A percentile compares a stretch with the other conserved stretches of the same genome.
Evolutionary conservation across 2,329 filamentous ascomycete species (phyloP).

Genomic region (Fusarium armeniacum): DNA sequence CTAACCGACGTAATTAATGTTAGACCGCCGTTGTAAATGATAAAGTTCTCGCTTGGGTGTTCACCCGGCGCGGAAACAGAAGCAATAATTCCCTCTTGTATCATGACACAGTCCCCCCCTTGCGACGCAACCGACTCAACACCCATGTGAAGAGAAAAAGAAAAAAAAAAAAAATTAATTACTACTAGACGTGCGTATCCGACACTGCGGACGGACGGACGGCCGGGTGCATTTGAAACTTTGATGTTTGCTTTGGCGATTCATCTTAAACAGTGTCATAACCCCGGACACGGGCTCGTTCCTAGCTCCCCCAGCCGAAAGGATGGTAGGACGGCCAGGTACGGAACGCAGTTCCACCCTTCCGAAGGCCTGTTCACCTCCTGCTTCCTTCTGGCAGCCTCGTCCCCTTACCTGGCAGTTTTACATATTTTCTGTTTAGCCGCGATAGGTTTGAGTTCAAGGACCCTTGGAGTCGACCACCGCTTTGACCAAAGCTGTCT

Average conservation of each 20-base stretch:
- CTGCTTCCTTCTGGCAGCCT: slow-evolving; percentile 5
- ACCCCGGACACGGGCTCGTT: slow-evolving; percentile 26
- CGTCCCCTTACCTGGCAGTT: slow-evolving; percentile 3
- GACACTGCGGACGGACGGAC: slow-evolving; percentile 17
- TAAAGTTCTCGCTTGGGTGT: slow-evolving; percentile 22
- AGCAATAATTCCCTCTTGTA: slow-evolving; percentile 14
- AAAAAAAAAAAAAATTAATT: slow-evolving; percentile 8
- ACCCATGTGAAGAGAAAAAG: slow-evolving; percentile 8
- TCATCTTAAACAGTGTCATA: slow-evolving; percentile 21
- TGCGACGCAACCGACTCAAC: slow-evolving; percentile 20
- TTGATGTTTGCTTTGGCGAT: slow-evolving; percentile 35
- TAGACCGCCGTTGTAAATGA: slow-evolving; percentile 4
- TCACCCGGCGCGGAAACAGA: slow-evolving; percentile 12
- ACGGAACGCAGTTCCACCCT: slow-evolving; percentile 33
- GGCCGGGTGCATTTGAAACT: slow-evolving; percentile 36
- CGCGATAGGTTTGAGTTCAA: slow-evolving; percentile 29
- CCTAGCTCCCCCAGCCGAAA: slow-evolving; percentile 28
- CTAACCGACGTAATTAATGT: neutral
- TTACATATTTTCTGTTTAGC: slow-evolving; percentile 4
- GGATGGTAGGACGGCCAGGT: slow-evolving; percentile 15
- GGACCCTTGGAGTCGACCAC: slow-evolving; percentile 9
- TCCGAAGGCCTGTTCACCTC: slow-evolving; percentile 24
- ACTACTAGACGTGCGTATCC: slow-evolving; percentile 4
- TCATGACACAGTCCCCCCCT: slow-evolving; percentile 4
- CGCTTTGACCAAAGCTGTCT: slow-evolving; percentile 8